Evolutionary conservation across 768 basidiomycete genomes (phyloP).

Genomic region (Saitozyma podzolica): DNA sequence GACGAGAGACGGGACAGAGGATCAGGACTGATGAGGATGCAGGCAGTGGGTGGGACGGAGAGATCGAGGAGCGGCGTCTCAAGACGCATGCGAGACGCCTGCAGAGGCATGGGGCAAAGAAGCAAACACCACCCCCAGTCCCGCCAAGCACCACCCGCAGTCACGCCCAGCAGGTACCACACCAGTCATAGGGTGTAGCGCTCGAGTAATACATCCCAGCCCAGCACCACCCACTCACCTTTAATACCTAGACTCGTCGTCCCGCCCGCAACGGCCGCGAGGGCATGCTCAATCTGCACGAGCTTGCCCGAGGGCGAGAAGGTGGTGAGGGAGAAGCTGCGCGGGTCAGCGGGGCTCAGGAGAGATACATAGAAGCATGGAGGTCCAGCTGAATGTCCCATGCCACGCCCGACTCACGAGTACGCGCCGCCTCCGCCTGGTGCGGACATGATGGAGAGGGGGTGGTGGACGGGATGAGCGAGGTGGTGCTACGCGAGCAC

Average conservation of each 20-base stretch:
- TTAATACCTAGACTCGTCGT: conserved; percentile 98
- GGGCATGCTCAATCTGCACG: conserved; percentile 98
- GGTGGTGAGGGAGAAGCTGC: conserved; percentile 95
- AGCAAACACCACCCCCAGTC: neutral
- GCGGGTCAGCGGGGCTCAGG: neutral
- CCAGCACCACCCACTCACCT: conserved; percentile 60
- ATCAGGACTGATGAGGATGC: neutral
- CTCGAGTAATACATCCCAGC: too few relatives aligned
- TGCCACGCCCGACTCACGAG: conserved; percentile 32
- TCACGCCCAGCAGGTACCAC: too few relatives aligned
- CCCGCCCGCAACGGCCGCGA: conserved; percentile 92
- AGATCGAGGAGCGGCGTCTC: neutral
- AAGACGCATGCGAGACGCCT: too few relatives aligned
- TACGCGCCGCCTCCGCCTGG: conserved; percentile 53
- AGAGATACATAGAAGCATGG: neutral
- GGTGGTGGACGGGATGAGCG: neutral
- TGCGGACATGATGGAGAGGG: conserved; percentile 39
- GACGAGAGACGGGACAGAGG: neutral
- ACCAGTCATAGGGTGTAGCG: too few relatives aligned
- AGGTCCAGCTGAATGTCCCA: too few relatives aligned
- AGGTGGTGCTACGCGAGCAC: too few relatives aligned
- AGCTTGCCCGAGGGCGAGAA: conserved; percentile 98
- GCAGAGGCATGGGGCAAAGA: too few relatives aligned
- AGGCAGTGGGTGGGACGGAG: neutral
- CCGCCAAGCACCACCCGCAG: neutral